phyloP scores from a whole-genome alignment of 2,329 filamentous ascomycete genomes.

The Zymoseptoria tritici region DNA sequence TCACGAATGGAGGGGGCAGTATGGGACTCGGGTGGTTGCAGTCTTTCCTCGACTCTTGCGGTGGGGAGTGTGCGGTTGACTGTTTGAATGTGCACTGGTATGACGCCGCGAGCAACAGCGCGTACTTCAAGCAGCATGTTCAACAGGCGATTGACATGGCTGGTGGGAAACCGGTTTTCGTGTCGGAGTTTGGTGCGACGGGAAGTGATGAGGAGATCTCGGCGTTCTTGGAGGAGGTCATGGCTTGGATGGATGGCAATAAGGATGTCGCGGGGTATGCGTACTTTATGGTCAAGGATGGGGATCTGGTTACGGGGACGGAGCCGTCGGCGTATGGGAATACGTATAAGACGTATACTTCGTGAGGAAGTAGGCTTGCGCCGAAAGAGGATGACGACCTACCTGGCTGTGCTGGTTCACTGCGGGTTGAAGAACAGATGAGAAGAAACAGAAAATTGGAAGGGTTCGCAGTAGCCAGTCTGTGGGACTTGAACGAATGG shows the following conservation, averaged over 20 bases:
- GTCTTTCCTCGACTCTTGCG: conserved; percentile 47
- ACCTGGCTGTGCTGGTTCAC: background rate
- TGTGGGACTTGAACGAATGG: background rate
- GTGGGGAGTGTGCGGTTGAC: conserved; percentile 37
- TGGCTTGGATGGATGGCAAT: conserved; percentile 39
- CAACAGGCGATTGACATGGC: conserved; percentile 33
- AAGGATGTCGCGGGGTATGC: conserved; percentile 35
- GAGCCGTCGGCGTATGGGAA: conserved; percentile 24
- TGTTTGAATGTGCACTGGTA: conserved; percentile 62
- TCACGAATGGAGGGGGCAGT: conserved; percentile 52
- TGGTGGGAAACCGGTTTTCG: conserved; percentile 44
- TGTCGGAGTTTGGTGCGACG: conserved; percentile 57
- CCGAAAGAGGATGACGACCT: no score
- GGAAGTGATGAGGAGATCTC: conserved; percentile 37
- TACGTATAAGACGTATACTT: conserved; percentile 23
- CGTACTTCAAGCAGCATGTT: conserved; percentile 51
- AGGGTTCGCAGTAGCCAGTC: background rate
- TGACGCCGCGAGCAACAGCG: conserved; percentile 39
- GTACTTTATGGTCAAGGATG: conserved; percentile 32
- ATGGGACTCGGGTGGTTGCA: conserved; percentile 52
- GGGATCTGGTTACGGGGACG: conserved; percentile 28
- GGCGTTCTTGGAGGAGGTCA: conserved; percentile 45
- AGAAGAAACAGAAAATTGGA: background rate
- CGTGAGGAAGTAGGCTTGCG: background rate
- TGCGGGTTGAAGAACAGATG: background rate